These are phyloP conservation scores for Salvia hispanica DNA, from an alignment of 257 asterid genomes.

Conservation along the genomic window DNA sequence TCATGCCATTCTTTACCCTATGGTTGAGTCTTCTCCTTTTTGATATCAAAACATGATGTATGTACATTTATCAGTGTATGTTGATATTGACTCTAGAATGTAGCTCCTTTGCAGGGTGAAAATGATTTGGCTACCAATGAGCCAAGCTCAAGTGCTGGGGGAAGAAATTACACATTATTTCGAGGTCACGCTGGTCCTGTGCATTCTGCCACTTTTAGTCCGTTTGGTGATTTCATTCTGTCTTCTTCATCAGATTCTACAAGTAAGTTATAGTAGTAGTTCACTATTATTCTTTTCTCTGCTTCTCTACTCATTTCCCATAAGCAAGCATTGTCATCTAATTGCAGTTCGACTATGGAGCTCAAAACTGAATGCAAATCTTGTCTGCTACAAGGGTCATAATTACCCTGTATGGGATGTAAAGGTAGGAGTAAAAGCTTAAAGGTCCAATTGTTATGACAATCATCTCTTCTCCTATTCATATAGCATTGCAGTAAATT, in stretches of 20 bases:
- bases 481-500: background rate
- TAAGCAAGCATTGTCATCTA: constrained; percentile 23
- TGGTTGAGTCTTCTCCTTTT: constrained; percentile 11
- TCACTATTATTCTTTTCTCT: constrained; percentile 14
- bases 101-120: constrained; percentile 74
- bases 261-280: constrained; percentile 42
- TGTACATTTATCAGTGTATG: constrained; percentile 7
- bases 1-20: background rate
- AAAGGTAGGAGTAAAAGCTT: constrained; percentile 50
- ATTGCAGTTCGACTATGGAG: constrained; percentile 93
- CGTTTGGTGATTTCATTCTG: constrained; percentile 83
- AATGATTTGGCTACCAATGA: constrained; percentile 55
- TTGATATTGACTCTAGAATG: constrained; percentile 39
- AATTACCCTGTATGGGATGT: constrained; percentile 99
- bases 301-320: constrained; percentile 1
- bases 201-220: constrained; percentile 88
- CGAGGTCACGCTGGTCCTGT: constrained; percentile 97
- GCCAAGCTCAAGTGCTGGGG: constrained; percentile 52
- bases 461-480: background rate
- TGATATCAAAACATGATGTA: background rate
- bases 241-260: constrained; percentile 98
- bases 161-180: constrained; percentile 70
- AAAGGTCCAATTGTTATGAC: constrained; percentile 22
- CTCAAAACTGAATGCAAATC: constrained; percentile 84
- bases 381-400: constrained; percentile 99